phyloP scores from a whole-genome alignment of 331 rosid species.

The Quercus lobata region DNA sequence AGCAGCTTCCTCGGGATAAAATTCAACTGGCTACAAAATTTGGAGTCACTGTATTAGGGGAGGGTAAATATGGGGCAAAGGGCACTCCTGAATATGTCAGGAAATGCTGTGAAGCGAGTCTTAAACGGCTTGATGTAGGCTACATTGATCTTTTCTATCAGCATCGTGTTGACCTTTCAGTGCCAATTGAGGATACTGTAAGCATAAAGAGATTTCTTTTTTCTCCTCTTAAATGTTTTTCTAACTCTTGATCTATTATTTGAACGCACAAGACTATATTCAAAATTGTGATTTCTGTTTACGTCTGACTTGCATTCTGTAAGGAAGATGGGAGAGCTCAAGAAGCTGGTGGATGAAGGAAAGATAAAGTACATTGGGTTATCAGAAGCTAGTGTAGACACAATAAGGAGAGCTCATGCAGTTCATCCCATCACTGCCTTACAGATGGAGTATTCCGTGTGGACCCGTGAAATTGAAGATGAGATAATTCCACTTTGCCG shows the following conservation, averaged over 20 bases:
- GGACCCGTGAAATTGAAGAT: constrained; percentile 50
- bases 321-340: constrained; percentile 43
- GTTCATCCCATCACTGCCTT: constrained; percentile 59
- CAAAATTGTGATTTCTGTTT: not conserved
- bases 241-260: not conserved
- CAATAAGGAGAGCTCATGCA: constrained; percentile 42
- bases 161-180: constrained; percentile 44
- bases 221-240: no score
- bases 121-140: constrained; percentile 37
- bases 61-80: constrained; percentile 22
- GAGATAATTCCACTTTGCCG: constrained; percentile 50
- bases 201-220: not conserved
- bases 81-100: constrained; percentile 45
- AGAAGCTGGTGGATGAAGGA: constrained; percentile 39
- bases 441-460: constrained; percentile 55
- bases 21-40: constrained; percentile 45
- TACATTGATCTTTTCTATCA: constrained; percentile 53
- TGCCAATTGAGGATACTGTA: constrained; percentile 62
- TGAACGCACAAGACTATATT: not conserved
- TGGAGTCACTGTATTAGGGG: constrained; percentile 22
- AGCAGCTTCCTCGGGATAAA: constrained; percentile 41
- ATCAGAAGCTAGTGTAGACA: constrained; percentile 43
- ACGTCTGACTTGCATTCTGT: not conserved
- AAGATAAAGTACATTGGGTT: constrained; percentile 47
- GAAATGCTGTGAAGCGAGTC: constrained; percentile 51